phyloP scores from a whole-genome alignment of 345 rosid genomes.

The Rhizophora mangle region DNA sequence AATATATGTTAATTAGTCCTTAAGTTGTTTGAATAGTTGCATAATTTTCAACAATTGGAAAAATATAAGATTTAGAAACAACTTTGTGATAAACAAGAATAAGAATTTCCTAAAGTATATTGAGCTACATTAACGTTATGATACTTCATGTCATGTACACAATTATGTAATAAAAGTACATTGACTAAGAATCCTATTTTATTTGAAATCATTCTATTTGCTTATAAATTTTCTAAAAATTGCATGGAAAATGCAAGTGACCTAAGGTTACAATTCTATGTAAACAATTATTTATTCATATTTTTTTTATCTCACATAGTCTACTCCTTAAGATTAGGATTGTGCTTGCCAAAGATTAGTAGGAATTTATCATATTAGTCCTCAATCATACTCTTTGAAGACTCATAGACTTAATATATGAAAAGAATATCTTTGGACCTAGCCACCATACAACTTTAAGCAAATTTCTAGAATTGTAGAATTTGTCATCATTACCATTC shows the following conservation, averaged over 20 bases:
- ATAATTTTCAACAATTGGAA: background rate
- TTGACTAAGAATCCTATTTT: conserved; percentile 16
- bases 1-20: no score
- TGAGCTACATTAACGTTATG: conserved; percentile 10
- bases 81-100: conserved; percentile 7
- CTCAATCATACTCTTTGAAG: conserved; percentile 41
- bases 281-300: no score
- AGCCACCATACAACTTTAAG: conserved; percentile 48
- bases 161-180: conserved; percentile 24
- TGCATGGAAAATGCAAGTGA: no score
- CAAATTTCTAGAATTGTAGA: conserved; percentile 56
- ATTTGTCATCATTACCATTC: conserved; percentile 57
- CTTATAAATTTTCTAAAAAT: no score
- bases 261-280: no score
- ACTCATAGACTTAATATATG: conserved; percentile 63
- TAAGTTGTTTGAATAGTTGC: no score
- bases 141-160: conserved; percentile 24
- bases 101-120: conserved; percentile 15
- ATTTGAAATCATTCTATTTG: conserved; percentile 22
- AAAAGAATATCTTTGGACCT: conserved; percentile 69
- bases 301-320: no score
- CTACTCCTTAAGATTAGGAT: no score
- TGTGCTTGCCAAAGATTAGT: no score
- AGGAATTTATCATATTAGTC: no score
- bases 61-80: conserved; percentile 12